Evolutionary conservation across 805 yeast species (phyloP).

Genomic region (Naumovozyma dairenensis): DNA sequence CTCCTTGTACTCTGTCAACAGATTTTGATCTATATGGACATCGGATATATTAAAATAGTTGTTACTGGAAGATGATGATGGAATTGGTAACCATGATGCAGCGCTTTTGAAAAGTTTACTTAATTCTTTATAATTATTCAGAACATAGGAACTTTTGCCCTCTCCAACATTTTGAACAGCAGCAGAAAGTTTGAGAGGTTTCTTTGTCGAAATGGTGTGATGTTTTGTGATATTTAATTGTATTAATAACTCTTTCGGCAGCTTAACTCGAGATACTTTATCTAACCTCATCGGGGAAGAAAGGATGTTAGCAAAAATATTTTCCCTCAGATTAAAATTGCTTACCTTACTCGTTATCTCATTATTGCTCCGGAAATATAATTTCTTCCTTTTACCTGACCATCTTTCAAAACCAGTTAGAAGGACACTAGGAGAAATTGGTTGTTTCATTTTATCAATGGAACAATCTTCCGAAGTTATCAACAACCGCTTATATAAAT

Average conservation of each 20-base stretch:
- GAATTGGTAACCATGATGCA: constrained; percentile 9
- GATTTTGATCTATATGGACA: no score
- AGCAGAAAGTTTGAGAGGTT: constrained; percentile 1
- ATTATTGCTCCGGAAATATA: constrained; percentile 11
- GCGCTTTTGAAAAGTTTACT: constrained; percentile 1
- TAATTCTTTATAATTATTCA: constrained; percentile 10
- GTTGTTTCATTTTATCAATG: no score
- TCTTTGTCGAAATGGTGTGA: constrained; percentile 1
- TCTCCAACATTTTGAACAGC: constrained; percentile 7
- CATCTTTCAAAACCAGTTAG: constrained; percentile 28
- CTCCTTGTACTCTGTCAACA: no score
- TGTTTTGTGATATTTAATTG: constrained; percentile 24
- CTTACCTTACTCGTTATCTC: constrained; percentile 2
- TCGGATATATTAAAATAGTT: constrained; percentile 5
- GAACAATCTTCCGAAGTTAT: constrained; percentile 6
- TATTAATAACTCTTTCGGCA: constrained; percentile 33
- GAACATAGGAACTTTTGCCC: constrained; percentile 20
- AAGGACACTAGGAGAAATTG: no score
- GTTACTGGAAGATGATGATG: constrained; percentile 5
- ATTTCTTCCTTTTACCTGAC: constrained; percentile 24
- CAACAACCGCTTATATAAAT: neutral
- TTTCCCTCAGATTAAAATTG: constrained; percentile 18
- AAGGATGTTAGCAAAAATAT: constrained; percentile 33
- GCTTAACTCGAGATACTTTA: constrained; percentile 25
- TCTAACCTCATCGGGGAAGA: constrained; percentile 38